Base-by-base conservation (phyloP, 768 basidiomycete genomes). In the Mycena vitilis region DNA sequence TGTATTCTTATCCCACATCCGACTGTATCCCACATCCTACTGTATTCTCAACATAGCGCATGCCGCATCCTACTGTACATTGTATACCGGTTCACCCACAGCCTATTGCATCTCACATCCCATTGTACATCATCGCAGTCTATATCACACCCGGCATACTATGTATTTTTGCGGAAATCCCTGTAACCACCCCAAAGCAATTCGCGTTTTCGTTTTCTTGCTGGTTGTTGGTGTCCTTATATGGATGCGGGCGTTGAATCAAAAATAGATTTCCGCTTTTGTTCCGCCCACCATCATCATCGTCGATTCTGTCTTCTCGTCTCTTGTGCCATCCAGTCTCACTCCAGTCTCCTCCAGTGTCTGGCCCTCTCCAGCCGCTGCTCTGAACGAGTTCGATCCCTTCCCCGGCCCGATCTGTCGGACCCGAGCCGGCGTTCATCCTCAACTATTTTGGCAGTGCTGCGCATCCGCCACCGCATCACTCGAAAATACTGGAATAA, bases 31-130 rank as follows among this genome's bases (percentile, higher is more conserved):
- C 44, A 70, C 61, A 64, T 30, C 53, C 68, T 67, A 66, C 30
- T 65, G 53, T 59, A 63, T 68, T 44, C 42, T 70, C 60, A 64
- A 25, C 53, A 64, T 69, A 66, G n/a, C 61, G 52, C 53, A 63
- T 48, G 48, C 30, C 30, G 5, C 30, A 30, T 30, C 2, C 30
- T 30, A 30, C 30, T 30, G 30, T n/a, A n/a, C n/a, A n/a, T n/a
- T n/a, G n/a, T n/a, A n/a, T n/a, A n/a, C n/a, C n/a, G n/a, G n/a
- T n/a, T n/a, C n/a, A n/a, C 60, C n/a, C n/a, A 40, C 47, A 52
- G 18, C 22, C 38, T 62, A 62, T 38, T 64, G 52, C 60, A 63
- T 60, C 60, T 44, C 44, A 70, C 61, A 64, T 30, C 53, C 65
- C 67, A 66, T 22, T 65, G 53, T 59, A 63, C 65, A 42, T 30